Conservation (phyloP, 139 green algal species). For the Chlamydomonas schloesseri region DNA sequence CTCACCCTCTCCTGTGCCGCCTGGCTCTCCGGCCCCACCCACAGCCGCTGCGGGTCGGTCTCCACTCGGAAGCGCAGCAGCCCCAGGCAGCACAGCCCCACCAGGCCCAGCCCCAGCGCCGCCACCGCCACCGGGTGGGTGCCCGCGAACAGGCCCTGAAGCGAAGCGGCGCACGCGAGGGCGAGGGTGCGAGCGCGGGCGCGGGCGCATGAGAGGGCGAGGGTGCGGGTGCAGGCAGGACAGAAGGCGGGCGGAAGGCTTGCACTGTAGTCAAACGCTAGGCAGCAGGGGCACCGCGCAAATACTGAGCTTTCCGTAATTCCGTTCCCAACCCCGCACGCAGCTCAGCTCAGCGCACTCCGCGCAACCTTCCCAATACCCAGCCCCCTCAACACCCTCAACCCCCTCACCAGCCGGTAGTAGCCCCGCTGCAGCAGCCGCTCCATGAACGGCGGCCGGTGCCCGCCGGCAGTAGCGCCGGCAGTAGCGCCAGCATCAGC, state of each 20-base stretch:
- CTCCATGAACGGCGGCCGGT: slow-evolving; percentile 45
- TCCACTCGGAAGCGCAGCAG: slow-evolving; percentile 66
- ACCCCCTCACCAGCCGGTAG: slow-evolving; percentile 38
- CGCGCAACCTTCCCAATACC: background rate
- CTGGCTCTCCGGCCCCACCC: slow-evolving; percentile 80
- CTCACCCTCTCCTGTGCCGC: slow-evolving; percentile 61
- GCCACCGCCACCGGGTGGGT: slow-evolving; percentile 57
- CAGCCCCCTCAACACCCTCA: background rate
- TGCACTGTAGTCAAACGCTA: no score
- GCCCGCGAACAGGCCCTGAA: slow-evolving; percentile 66
- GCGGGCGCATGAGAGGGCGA: no score
- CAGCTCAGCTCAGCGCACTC: background rate
- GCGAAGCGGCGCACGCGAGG: no score
- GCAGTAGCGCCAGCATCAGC: no score
- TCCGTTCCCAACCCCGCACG: background rate
- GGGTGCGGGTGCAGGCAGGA: no score
- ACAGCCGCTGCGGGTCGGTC: slow-evolving; percentile 77
- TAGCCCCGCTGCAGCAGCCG: slow-evolving; percentile 50
- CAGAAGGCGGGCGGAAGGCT: no score
- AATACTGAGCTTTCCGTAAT: no score
- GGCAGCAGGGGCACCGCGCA: no score
- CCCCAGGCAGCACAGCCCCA: slow-evolving; percentile 64
- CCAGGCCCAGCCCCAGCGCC: slow-evolving; percentile 39
- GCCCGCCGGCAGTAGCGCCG: background rate
- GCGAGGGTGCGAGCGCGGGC: background rate